Percentiles rank a stretch among this genome's conserved stretches.
These are phyloP conservation scores for Penicillium hordei DNA, from an alignment of 2,329 filamentous ascomycete species.

Conservation along the genomic window DNA sequence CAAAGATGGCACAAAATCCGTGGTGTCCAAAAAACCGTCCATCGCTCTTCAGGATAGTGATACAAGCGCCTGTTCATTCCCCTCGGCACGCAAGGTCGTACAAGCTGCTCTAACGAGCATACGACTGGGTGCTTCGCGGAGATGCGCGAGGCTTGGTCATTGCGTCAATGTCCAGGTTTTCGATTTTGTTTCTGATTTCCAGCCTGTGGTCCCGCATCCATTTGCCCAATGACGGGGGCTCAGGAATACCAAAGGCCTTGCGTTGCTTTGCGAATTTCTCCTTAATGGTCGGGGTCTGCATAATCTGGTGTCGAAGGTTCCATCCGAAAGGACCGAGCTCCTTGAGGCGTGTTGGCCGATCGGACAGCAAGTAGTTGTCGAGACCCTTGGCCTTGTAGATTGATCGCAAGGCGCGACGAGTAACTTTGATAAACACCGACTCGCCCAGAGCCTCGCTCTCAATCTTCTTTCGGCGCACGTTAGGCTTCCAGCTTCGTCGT, in stretches of 20 bases:
- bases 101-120: constrained; percentile 16
- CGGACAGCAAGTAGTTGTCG: constrained; percentile 85
- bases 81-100: not conserved
- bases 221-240: constrained; percentile 45
- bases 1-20: constrained; percentile 10
- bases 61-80: constrained; percentile 7
- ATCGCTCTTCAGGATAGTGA: constrained; percentile 11
- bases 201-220: constrained; percentile 41
- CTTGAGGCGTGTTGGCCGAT: constrained; percentile 73
- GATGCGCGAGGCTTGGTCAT: constrained; percentile 33
- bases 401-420: constrained; percentile 47
- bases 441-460: constrained; percentile 46
- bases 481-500: constrained; percentile 50
- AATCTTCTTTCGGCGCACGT: constrained; percentile 50
- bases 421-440: constrained; percentile 48
- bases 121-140: not conserved
- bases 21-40: constrained; percentile 14
- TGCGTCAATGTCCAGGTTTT: constrained; percentile 36
- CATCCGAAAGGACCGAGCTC: constrained; percentile 89
- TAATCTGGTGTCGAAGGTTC: constrained; percentile 83
- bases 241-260: constrained; percentile 62
- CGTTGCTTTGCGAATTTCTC: constrained; percentile 66
- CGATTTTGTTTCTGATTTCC: constrained; percentile 40
- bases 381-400: constrained; percentile 85
- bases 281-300: constrained; percentile 72